These are phyloP conservation scores for Gossypium ekmanianum DNA, from an alignment of 345 rosid species.

Conservation along the genomic window DNA sequence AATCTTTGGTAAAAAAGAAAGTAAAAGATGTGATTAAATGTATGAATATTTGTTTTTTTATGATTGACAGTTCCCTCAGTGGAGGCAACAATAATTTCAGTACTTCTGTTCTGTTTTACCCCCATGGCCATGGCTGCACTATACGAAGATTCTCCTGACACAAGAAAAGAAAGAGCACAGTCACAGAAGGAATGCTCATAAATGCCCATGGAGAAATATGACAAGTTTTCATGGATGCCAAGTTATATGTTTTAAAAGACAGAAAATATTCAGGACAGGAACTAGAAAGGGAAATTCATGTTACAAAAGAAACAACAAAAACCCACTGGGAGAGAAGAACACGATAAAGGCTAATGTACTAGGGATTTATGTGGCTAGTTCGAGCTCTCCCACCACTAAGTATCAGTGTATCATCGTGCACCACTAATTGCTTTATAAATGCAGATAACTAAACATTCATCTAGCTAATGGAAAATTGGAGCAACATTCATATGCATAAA, in stretches of 20 bases:
- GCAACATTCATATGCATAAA: neutral
- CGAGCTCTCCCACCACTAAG: neutral
- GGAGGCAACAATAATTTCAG: conserved; percentile 4
- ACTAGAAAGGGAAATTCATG: neutral
- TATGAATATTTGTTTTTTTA: neutral
- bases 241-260: neutral
- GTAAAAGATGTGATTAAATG: neutral
- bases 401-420: neutral
- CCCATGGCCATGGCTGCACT: conserved; percentile 6
- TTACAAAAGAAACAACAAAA: conserved; percentile 6
- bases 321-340: neutral
- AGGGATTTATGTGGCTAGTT: neutral
- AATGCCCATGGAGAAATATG: neutral
- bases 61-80: neutral
- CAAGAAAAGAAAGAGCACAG: neutral
- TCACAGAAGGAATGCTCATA: neutral
- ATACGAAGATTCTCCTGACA: conserved; percentile 15
- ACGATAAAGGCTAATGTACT: neutral
- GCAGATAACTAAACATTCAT: neutral
- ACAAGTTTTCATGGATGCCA: conserved; percentile 14
- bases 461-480: neutral
- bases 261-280: conserved; percentile 2
- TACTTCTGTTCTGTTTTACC: neutral
- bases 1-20: neutral
- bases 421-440: neutral